Conservation (phyloP, 192 early-diverging fungal species). For the Entomortierella lignicola region DNA sequence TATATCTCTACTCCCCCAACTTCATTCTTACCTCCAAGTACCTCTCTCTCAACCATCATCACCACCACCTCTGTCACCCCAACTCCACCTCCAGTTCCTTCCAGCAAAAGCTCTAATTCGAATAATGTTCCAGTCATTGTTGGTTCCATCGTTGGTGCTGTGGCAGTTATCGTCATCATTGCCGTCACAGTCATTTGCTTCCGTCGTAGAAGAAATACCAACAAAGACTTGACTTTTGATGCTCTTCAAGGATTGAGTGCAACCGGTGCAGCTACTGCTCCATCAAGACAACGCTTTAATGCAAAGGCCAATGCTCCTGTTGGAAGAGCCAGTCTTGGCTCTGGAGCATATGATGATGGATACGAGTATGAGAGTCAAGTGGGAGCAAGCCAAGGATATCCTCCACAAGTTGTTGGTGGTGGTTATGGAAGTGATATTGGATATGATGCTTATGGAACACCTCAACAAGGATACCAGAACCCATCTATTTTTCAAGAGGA, state of each 20-base stretch:
- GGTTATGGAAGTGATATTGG: conserved; percentile 18
- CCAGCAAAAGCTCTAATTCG: not conserved
- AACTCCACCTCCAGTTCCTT: not conserved
- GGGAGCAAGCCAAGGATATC: conserved; percentile 5
- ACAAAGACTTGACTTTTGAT: conserved; percentile 43
- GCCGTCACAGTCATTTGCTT: conserved; percentile 42
- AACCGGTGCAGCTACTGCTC: not conserved
- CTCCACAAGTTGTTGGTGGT: not conserved
- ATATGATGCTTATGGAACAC: conserved; percentile 42
- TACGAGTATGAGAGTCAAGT: conserved; percentile 26
- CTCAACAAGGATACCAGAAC: conserved; percentile 27
- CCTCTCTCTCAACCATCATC: not conserved
- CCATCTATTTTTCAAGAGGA: conserved; percentile 54
- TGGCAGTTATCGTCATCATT: conserved; percentile 29
- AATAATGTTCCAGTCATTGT: conserved; percentile 45
- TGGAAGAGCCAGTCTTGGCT: conserved; percentile 8
- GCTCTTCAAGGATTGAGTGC: conserved; percentile 36
- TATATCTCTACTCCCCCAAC: not conserved
- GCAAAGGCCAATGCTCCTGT: not conserved
- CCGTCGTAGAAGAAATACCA: conserved; percentile 32
- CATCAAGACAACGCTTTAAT: conserved; percentile 11
- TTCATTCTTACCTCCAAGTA: conserved; percentile 1
- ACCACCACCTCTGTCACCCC: not conserved
- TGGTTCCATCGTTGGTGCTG: conserved; percentile 24
- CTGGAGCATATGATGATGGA: conserved; percentile 26